These are phyloP conservation scores for Penicillium lividum DNA, from an alignment of 495 filamentous ascomycete species.

Conservation along the genomic window DNA sequence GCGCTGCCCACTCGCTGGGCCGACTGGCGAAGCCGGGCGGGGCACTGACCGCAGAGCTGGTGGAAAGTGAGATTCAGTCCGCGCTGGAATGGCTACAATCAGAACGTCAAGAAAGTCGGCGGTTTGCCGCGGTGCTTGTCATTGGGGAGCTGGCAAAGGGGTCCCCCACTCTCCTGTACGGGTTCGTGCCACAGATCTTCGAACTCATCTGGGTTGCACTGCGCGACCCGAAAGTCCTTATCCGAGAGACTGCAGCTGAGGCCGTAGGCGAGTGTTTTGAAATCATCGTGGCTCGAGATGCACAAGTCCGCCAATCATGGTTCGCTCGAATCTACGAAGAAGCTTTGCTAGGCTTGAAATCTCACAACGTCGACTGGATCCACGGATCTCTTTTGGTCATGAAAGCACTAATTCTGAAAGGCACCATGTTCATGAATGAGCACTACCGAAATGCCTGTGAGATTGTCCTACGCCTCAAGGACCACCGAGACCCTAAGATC, in stretches of 20 bases:
- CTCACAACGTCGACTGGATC: slow-evolving; percentile 75
- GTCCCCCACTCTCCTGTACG: slow-evolving; percentile 90
- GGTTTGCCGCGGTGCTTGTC: slow-evolving; percentile 88
- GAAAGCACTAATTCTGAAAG: slow-evolving; percentile 86
- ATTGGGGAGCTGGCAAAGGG: slow-evolving; percentile 86
- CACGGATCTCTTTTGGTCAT: slow-evolving; percentile 91
- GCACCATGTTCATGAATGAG: slow-evolving; percentile 98
- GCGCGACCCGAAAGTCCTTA: slow-evolving; percentile 82
- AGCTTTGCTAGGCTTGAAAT: slow-evolving; percentile 73
- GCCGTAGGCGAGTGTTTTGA: slow-evolving; percentile 90
- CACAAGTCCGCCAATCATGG: slow-evolving; percentile 78
- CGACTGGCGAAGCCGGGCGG: slow-evolving; percentile 89
- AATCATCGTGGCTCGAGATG: slow-evolving; percentile 89
- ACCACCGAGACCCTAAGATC: slow-evolving; percentile 84
- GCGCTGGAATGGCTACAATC: slow-evolving; percentile 94
- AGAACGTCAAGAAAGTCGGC: slow-evolving; percentile 87
- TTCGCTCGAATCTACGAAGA: slow-evolving; percentile 86
- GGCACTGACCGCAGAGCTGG: slow-evolving; percentile 90
- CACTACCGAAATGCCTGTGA: slow-evolving; percentile 87
- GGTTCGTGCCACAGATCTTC: slow-evolving; percentile 85
- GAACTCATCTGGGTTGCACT: slow-evolving; percentile 94
- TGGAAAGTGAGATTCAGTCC: slow-evolving; percentile 93
- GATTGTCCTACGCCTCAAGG: slow-evolving; percentile 83
- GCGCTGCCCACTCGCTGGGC: slow-evolving; percentile 83
- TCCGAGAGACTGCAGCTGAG: slow-evolving; percentile 87